Evolutionary conservation across 2,329 filamentous ascomycete genomes (phyloP), one percentile per base, ranked within the genome.

Genomic region (Aspergillus bombycis): DNA sequence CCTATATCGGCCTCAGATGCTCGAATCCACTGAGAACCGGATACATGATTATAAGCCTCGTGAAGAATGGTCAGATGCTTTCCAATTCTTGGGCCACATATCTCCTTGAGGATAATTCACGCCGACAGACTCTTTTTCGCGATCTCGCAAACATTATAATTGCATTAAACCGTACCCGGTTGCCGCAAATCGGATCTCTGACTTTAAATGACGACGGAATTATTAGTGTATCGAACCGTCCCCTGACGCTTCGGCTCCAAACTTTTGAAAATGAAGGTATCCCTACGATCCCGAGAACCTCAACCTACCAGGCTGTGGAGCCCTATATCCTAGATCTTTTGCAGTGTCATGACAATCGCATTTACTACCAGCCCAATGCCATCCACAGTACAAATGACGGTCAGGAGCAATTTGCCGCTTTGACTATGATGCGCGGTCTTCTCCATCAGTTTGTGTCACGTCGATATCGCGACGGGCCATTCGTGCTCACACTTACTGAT

Each of bases 401-500:
- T 65, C 75, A 68, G 73, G 72, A 62, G 64, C 76, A 65, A n/a
- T 50, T 32, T 60, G 73, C 67, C 54, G 71, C 62, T 65, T 67
- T 67, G 68, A 69, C 62, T 68, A 77, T 61, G 66, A 73, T 64
- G 72, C 73, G 57, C 73, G 75, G 62, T 46, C 70, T 56, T 46
- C 65, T 52, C 58, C 67, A 19, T 70, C 76, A 63, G 45, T 74
- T 58, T 73, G 72, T 67, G 30, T 70, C 46, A 14, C 65, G 67
- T 11, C 70, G 76, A 68, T 68, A 77, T 30, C 70, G 73, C 14
- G 60, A 72, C 28, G 78, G 78, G 1, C 77, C 77, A 0, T 81
- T 79, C 62, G 62, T 75, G 34, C 69, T 75, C 38, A 68, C 58
- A 1, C 71, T 82, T 11, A 80, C 78, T 9, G 79, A 82, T 63